Percentiles rank a stretch among this genome's conserved stretches.
These are phyloP conservation scores for Cryptosporidium xiaoi DNA, from an alignment of 169 alveolate species.

Conservation along the genomic window DNA sequence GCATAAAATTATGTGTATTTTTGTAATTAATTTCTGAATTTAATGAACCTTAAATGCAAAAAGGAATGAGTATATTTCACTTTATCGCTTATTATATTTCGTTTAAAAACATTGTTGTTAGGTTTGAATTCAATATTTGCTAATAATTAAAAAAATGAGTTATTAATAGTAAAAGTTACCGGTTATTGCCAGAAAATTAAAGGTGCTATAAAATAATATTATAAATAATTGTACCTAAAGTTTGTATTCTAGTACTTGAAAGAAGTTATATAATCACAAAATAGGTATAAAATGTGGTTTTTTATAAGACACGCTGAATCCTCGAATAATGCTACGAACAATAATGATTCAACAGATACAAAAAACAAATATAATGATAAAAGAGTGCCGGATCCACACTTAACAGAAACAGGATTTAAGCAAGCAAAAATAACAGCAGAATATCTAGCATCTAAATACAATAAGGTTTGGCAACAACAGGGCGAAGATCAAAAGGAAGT, in stretches of 20 bases:
- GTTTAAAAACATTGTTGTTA: no score
- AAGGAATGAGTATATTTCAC: no score
- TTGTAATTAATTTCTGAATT: no score
- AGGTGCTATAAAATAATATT: no score
- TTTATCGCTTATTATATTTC: no score
- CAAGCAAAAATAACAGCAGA: slow-evolving; percentile 52
- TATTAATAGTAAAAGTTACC: no score
- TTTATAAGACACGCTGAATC: slow-evolving; percentile 74
- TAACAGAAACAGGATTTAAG: slow-evolving; percentile 37
- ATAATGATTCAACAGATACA: slow-evolving; percentile 35
- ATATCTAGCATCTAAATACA: slow-evolving; percentile 8
- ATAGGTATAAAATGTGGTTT: slow-evolving; percentile 49
- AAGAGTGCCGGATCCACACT: slow-evolving; percentile 56
- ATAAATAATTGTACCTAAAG: no score
- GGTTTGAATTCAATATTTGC: no score
- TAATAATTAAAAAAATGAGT: no score
- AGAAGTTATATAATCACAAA: background rate
- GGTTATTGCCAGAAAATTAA: no score
- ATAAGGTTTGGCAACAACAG: slow-evolving; percentile 31
- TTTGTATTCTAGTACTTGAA: background rate
- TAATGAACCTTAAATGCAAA: no score
- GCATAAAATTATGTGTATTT: no score
- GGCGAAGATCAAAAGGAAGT: slow-evolving; percentile 24
- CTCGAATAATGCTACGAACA: slow-evolving; percentile 45
- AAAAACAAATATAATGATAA: slow-evolving; percentile 17